Percentiles rank a stretch among this genome's conserved stretches.
These are phyloP conservation scores for Aegilops umbellulata DNA, from an alignment of 176 grass and related monocot species.

Conservation along the genomic window DNA sequence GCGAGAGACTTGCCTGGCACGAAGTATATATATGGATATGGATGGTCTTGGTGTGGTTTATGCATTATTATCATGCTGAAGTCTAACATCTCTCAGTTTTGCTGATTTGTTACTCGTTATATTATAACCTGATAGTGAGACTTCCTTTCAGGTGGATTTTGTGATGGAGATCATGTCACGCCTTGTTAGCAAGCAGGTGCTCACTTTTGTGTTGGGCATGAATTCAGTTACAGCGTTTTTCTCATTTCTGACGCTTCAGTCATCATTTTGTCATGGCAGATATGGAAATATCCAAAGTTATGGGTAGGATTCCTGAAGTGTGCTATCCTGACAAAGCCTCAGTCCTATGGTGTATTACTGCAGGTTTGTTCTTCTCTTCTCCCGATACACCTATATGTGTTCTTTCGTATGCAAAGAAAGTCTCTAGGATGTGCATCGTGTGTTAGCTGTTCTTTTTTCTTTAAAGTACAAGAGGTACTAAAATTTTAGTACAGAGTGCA, in stretches of 20 bases:
- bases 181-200: slow-evolving; percentile 89
- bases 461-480: too few species aligned
- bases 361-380: slow-evolving; percentile 56
- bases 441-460: neutral
- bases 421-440: neutral
- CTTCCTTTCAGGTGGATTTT: slow-evolving; percentile 78
- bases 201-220: neutral
- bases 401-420: neutral
- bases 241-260: slow-evolving; percentile 17
- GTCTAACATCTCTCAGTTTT: neutral
- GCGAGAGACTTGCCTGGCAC: neutral
- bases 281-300: slow-evolving; percentile 98
- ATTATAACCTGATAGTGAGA: slow-evolving; percentile 11
- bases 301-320: slow-evolving; percentile 97
- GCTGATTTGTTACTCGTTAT: neutral
- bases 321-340: slow-evolving; percentile 87
- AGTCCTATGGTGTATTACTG: slow-evolving; percentile 82
- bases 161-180: slow-evolving; percentile 92
- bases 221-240: neutral
- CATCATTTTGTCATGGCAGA: slow-evolving; percentile 44
- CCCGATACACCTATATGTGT: neutral
- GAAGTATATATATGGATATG: slow-evolving; percentile 1
- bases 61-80: slow-evolving; percentile 1
- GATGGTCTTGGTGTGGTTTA: slow-evolving; percentile 4
- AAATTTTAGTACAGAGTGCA: too few species aligned